Evolutionary conservation across 805 yeast genomes (phyloP).

Genomic region (Clavispora santaluciae): DNA sequence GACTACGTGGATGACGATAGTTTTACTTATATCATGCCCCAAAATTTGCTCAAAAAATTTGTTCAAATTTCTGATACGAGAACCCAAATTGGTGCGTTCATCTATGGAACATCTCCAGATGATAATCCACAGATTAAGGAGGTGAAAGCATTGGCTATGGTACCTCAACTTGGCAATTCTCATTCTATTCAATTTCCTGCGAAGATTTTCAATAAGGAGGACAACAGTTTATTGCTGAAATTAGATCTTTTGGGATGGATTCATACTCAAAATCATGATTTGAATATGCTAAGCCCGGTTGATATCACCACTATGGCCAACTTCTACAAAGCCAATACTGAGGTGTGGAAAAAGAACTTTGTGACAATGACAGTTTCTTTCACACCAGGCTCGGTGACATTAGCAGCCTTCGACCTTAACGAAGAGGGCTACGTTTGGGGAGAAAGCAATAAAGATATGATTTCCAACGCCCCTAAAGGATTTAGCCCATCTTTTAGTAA

Average conservation of each 20-base stretch:
- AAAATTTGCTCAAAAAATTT: slow-evolving; percentile 71
- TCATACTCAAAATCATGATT: slow-evolving; percentile 77
- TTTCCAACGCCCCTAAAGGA: slow-evolving; percentile 59
- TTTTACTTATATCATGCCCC: slow-evolving; percentile 74
- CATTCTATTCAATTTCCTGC: slow-evolving; percentile 60
- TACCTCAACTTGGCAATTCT: slow-evolving; percentile 82
- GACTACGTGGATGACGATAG: slow-evolving; percentile 45
- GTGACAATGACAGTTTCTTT: slow-evolving; percentile 64
- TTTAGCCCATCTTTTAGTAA: slow-evolving; percentile 56
- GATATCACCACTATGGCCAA: slow-evolving; percentile 63
- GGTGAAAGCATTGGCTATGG: slow-evolving; percentile 64
- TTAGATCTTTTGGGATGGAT: slow-evolving; percentile 88
- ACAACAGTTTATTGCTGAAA: slow-evolving; percentile 32
- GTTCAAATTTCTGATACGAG: slow-evolving; percentile 77
- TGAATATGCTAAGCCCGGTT: slow-evolving; percentile 56
- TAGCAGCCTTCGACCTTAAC: slow-evolving; percentile 59
- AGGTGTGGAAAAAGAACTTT: slow-evolving; percentile 38
- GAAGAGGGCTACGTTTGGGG: slow-evolving; percentile 82
- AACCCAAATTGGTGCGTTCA: slow-evolving; percentile 73
- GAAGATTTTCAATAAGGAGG: slow-evolving; percentile 37
- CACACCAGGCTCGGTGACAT: slow-evolving; percentile 79
- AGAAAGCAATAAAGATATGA: slow-evolving; percentile 47
- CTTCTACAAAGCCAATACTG: slow-evolving; percentile 30
- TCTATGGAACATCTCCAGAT: slow-evolving; percentile 75
- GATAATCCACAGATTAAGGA: slow-evolving; percentile 76